These are phyloP conservation scores for Phytophthora crassamura DNA, from an alignment of 352 stramenopile genomes.

Conservation along the genomic window DNA sequence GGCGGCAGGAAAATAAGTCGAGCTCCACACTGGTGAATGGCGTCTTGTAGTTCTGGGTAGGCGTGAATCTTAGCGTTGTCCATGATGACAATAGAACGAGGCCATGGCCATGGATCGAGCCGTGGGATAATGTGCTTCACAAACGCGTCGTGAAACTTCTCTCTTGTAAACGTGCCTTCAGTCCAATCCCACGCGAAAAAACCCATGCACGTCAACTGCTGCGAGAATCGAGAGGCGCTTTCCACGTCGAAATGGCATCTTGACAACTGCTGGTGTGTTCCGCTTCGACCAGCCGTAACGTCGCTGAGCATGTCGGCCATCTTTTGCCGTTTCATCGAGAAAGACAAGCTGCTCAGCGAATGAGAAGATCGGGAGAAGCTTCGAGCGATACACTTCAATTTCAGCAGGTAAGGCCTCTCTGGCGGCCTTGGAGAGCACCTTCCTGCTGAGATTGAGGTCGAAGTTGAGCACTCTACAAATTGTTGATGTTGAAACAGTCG, in stretches of 20 bases:
- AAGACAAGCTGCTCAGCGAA: slow-evolving; percentile 6
- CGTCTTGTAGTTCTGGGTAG: slow-evolving; percentile 7
- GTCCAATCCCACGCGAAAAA: not conserved
- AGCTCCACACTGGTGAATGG: slow-evolving; percentile 10
- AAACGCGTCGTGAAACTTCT: slow-evolving; percentile 1
- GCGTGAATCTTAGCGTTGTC: slow-evolving; percentile 8
- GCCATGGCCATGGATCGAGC: slow-evolving; percentile 5
- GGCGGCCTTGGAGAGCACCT: not conserved
- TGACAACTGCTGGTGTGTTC: not conserved
- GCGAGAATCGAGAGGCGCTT: not conserved
- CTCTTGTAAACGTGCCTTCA: slow-evolving; percentile 1
- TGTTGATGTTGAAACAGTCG: slow-evolving; percentile 2
- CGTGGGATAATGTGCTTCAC: not conserved
- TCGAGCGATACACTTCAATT: slow-evolving; percentile 3
- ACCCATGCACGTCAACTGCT: not conserved
- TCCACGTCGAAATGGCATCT: not conserved
- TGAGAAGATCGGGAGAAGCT: slow-evolving; percentile 6
- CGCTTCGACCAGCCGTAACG: not conserved
- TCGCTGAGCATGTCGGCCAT: no score
- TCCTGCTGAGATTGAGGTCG: slow-evolving; percentile 5
- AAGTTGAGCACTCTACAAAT: slow-evolving; percentile 3
- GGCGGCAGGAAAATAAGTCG: slow-evolving; percentile 3
- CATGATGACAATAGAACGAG: slow-evolving; percentile 3
- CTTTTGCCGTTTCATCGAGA: no score
- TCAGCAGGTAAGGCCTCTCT: slow-evolving; percentile 5